These are phyloP conservation scores for Pinus tabuliformis DNA, from an alignment of 75 land plant species.

Conservation along the genomic window DNA sequence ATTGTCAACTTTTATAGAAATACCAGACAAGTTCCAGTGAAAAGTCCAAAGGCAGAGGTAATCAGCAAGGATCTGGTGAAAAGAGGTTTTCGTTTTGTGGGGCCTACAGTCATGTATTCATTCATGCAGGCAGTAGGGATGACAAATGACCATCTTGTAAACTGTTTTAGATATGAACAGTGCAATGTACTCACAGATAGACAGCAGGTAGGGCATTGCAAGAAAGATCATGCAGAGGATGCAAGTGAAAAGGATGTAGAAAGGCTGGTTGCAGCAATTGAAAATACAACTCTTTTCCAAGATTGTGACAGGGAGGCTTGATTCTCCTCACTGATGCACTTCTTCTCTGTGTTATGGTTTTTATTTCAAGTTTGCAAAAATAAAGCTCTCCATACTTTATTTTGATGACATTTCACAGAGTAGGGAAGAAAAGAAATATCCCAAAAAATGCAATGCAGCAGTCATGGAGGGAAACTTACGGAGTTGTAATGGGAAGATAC, in stretches of 20 bases:
- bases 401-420: slow-evolving; percentile 6
- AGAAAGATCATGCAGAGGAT: slow-evolving; percentile 2
- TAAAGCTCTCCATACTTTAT: slow-evolving; percentile 5
- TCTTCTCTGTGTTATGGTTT: slow-evolving; percentile 9
- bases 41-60: slow-evolving; percentile 59
- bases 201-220: background rate
- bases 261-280: background rate
- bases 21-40: slow-evolving; percentile 58
- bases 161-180: slow-evolving; percentile 49
- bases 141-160: slow-evolving; percentile 60
- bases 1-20: slow-evolving; percentile 40
- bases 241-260: background rate
- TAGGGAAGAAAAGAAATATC: background rate
- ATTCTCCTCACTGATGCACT: background rate
- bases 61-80: slow-evolving; percentile 64
- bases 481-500: background rate
- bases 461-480: background rate
- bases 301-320: slow-evolving; percentile 3
- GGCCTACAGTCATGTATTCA: slow-evolving; percentile 67
- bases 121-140: slow-evolving; percentile 71
- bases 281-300: slow-evolving; percentile 4
- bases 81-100: slow-evolving; percentile 59
- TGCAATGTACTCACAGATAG: slow-evolving; percentile 1
- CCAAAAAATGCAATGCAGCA: background rate
- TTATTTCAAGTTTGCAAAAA: slow-evolving; percentile 4